phyloP scores from a whole-genome alignment of 371 early-diverging fungal species.

The Dichotomocladium elegans region DNA sequence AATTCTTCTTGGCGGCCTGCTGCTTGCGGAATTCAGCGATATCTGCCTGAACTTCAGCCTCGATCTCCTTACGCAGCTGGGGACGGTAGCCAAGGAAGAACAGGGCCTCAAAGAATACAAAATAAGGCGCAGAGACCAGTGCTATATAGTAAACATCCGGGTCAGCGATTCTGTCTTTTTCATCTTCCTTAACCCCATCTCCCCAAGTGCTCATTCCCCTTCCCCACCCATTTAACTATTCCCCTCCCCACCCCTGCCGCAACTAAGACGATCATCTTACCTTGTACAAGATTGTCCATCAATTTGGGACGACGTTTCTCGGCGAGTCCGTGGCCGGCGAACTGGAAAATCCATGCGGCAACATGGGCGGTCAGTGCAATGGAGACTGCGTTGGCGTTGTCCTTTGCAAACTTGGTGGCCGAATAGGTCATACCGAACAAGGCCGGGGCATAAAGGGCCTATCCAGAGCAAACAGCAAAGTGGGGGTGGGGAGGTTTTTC shows the following conservation, averaged over 20 bases:
- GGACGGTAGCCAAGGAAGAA: constrained; percentile 86
- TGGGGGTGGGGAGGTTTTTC: neutral
- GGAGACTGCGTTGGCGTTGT: constrained; percentile 47
- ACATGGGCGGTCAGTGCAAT: constrained; percentile 62
- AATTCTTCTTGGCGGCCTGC: no score
- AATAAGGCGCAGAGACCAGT: constrained; percentile 90
- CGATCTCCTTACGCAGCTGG: constrained; percentile 59
- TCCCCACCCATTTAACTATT: no score
- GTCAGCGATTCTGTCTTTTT: neutral
- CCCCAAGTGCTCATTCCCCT: no score
- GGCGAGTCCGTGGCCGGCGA: constrained; percentile 81
- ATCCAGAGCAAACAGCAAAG: neutral
- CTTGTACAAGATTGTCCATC: constrained; percentile 81
- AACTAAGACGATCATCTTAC: constrained; percentile 37
- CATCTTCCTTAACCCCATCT: neutral
- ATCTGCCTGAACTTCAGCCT: constrained; percentile 55
- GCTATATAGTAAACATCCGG: constrained; percentile 45
- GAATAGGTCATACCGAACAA: constrained; percentile 55
- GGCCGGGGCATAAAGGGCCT: constrained; percentile 59
- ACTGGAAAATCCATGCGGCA: constrained; percentile 83
- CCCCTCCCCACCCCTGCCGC: no score
- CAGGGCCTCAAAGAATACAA: constrained; percentile 88
- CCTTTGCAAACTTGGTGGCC: constrained; percentile 52
- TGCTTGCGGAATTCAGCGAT: constrained; percentile 59
- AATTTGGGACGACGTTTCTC: constrained; percentile 91